Base-by-base conservation (phyloP, 352 stramenopile species). In the Nothophytophthora sp. region DNA sequence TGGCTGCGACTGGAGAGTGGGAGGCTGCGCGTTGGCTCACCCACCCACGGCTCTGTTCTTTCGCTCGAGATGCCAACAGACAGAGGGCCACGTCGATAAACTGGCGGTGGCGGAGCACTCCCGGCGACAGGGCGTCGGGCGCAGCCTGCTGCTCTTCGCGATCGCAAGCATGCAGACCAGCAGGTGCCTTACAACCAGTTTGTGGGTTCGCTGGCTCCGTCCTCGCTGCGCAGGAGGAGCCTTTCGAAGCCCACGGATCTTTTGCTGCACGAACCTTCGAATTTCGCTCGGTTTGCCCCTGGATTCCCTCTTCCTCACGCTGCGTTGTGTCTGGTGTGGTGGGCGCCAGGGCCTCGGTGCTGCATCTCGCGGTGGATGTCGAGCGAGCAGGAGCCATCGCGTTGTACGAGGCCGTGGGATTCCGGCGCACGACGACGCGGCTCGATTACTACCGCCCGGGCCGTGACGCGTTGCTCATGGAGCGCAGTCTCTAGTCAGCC, bases 391-490 rank as follows among this genome's bases (percentile, higher is more conserved):
- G 49, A 1, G 73, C 70, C 3, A 61, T 76, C 30, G 57, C 57
- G 13, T 58, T 84, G 16, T 84, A 84, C 40, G 64, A 75, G 40
- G 60, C 55, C 12, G 49, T 60, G 35, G 70, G 60, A 22, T 84
- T 80, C 36, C 5, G 40, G 29, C 38, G 62, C 23, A 64, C 59
- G 9, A 34, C 39, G 0, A 49, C 59, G 3, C 63, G 70, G 7
- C 20, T n/a, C 13, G 67, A 84, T 50, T 84, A 75, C 48, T 84
- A 81, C 48, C 56, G 62, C 8, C 30, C 64, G 1, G 70, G 73
- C 15, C 63, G 45, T n/a, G 54, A 79, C 39, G 73, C 73, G 15
- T 60, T 70, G 20, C 57, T 67, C 33, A 68, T 84, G 70, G 47
- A 76, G 42, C 60, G 12, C 5, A 35, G 29, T n/a, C 29, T 35